Conservation (phyloP, 2,329 filamentous ascomycete genomes). For the Orbilia brochopaga region DNA sequence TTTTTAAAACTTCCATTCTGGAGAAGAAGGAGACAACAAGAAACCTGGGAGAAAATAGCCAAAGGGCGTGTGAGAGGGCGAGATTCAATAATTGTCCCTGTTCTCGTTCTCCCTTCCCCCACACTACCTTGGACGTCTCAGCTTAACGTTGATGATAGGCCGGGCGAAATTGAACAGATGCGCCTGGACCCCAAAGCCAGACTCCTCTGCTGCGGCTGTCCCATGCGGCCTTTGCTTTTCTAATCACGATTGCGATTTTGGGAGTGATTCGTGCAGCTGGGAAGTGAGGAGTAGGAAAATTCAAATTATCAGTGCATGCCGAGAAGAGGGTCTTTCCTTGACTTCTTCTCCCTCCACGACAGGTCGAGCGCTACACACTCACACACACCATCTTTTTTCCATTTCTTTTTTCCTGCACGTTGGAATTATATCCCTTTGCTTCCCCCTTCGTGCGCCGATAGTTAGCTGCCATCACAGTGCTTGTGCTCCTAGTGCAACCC, state of each 20-base stretch:
- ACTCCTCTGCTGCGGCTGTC: not conserved
- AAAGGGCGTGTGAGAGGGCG: not conserved
- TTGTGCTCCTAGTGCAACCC: slow-evolving; percentile 18
- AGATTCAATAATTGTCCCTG: not conserved
- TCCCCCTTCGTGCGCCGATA: not conserved
- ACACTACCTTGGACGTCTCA: not conserved
- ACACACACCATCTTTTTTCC: not conserved
- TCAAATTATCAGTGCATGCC: not conserved
- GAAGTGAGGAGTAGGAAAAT: slow-evolving; percentile 25
- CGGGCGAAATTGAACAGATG: not conserved
- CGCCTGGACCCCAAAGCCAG: not conserved
- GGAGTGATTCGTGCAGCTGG: slow-evolving; percentile 11
- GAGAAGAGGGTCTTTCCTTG: not conserved
- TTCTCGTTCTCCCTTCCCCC: not conserved
- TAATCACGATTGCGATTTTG: slow-evolving; percentile 17
- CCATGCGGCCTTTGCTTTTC: slow-evolving; percentile 9
- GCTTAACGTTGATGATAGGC: not conserved
- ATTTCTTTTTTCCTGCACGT: slow-evolving; percentile 12
- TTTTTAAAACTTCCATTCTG: slow-evolving; percentile 16
- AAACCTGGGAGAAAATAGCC: slow-evolving; percentile 15
- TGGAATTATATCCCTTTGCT: not conserved
- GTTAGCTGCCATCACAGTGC: not conserved
- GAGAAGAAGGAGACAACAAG: slow-evolving; percentile 6
- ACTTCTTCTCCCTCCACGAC: not conserved
- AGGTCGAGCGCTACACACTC: slow-evolving; percentile 1